Evolutionary conservation across 2,329 filamentous ascomycete species (phyloP), one percentile per base, ranked within the genome.

Genomic region (Pseudocercospora pini-densiflorae): DNA sequence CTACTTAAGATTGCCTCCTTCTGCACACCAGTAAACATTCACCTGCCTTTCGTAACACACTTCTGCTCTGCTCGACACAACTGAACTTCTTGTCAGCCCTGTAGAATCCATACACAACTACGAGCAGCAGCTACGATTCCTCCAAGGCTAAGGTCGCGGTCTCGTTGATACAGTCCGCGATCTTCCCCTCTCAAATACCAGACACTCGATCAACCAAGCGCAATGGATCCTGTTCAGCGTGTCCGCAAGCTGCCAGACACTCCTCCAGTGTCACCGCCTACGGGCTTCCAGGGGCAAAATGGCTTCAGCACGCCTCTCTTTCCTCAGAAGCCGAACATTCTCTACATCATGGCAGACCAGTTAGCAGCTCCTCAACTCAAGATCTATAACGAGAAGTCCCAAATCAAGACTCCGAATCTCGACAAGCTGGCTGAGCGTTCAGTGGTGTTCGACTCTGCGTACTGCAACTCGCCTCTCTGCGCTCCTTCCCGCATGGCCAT

Each of bases 341-440:
- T 94, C 55, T 97, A 95, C 84, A 96, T 97, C 82, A 97, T 97
- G 93, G 94, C 94, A 62, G 94, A 97, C 81, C 94, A 97, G 83
- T 88, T 97, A 79, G 92, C 94, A 19, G 94, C 94, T 29, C 94
- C 94, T 19, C 87, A 94, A 73, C 88, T 97, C 72, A 94, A 93
- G 83, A 94, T 97, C 83, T 93, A 97, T 84, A 94, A 97, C 79
- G 87, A 89, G 54, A 85, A 90, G 61, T 97, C 93, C 1, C 91
- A 92, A 77, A 97, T 97, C 85, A 92, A 93, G 81, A 97, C 94
- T 0, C 94, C 94, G 57, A 90, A 97, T 81, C 87, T 97, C 67
- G 92, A 97, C 80, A 87, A 88, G 60, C 86, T 97, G 69, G 93
- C 94, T 1, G 87, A 89, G 71, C 88, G 88, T 67, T 91, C 93